Base-by-base conservation (phyloP, 1,284 basidiomycete species). In the Coriolopsis trogii region DNA sequence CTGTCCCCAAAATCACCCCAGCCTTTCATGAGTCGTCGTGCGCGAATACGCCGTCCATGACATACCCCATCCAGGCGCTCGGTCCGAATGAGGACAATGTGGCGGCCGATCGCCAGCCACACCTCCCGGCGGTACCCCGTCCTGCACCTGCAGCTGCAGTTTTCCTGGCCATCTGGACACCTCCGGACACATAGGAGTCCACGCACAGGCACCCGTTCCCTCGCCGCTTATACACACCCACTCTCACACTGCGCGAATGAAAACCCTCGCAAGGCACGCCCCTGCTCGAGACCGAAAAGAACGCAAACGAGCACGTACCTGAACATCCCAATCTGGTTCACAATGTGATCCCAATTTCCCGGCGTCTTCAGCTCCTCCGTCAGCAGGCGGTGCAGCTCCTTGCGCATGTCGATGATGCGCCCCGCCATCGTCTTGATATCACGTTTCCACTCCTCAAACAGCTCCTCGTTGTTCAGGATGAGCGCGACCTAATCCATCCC, bases 371-470 rank as follows among this genome's bases (percentile, higher is more conserved):
- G 75, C 72, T 92, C 85, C 59, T 92, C 82, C 20, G 87, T 91
- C 67, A 99, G 71, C 59, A 93, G 69, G 49, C 84, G 77, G 73
- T 83, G 81, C 58, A 99, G 77, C 74, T 91, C 83, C 64, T 87
- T 79, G 36, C 96, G 85, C 85, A 97, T 98, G 51, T 82, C 81
- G 62, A 95, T 94, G 67, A 99, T 94, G 38, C 96, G 84, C 38
- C 85, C 81, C 0, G 95, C 86, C 95, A 99, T 98, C 57, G 90
- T 92, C 70, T 79, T 75, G 69, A 99, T 92, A 70, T 99, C 95
- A 49, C 73, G 72, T 68, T 93, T 87, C 96, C 95, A 98, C 66
- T 93, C 85, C 59, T 80, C 82, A 64, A 93, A 94, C 64, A 96
- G 74, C 48, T 63, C 73, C 3, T 74, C 67, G 55, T 90, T 76